phyloP scores from a whole-genome alignment of 2,329 filamentous ascomycete genomes.

The Aspergillus awamori region DNA sequence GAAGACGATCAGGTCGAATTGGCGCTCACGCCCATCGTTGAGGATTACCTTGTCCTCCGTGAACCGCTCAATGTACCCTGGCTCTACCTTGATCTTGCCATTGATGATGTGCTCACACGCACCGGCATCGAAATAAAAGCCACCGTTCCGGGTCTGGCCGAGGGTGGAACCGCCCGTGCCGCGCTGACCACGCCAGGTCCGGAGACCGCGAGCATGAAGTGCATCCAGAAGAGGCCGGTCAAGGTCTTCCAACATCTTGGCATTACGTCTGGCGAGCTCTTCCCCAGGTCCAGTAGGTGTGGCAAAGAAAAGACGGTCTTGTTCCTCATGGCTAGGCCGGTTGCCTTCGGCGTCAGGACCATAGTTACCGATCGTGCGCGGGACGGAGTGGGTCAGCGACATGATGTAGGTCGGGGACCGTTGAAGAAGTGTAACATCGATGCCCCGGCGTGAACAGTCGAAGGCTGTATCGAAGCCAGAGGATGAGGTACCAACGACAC shows the following conservation, averaged over 20 bases:
- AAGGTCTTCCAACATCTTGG: constrained; percentile 26
- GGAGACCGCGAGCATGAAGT: constrained; percentile 31
- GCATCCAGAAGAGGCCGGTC: constrained; percentile 28
- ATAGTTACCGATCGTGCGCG: constrained; percentile 31
- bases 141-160: constrained; percentile 35
- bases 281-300: constrained; percentile 14
- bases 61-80: constrained; percentile 11
- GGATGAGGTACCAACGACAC: constrained; percentile 34
- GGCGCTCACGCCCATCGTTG: constrained; percentile 34
- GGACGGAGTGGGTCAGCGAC: constrained; percentile 29
- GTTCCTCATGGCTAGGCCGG: constrained; percentile 1
- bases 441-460: constrained; percentile 28
- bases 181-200: constrained; percentile 40
- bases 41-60: constrained; percentile 35
- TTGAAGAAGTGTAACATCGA: constrained; percentile 35
- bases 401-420: constrained; percentile 39
- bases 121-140: constrained; percentile 37
- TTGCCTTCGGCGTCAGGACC: constrained; percentile 9
- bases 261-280: constrained; percentile 23
- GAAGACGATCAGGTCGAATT: constrained; percentile 37
- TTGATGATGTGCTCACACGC: constrained; percentile 34
- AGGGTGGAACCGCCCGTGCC: constrained; percentile 36
- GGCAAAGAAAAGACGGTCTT: constrained; percentile 10
- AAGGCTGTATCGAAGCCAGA: constrained; percentile 34
- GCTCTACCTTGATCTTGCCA: constrained; percentile 34